Evolutionary conservation across 305 asterid species (phyloP), one percentile per base, ranked within the genome.

Genomic region (Ajuga reptans): DNA sequence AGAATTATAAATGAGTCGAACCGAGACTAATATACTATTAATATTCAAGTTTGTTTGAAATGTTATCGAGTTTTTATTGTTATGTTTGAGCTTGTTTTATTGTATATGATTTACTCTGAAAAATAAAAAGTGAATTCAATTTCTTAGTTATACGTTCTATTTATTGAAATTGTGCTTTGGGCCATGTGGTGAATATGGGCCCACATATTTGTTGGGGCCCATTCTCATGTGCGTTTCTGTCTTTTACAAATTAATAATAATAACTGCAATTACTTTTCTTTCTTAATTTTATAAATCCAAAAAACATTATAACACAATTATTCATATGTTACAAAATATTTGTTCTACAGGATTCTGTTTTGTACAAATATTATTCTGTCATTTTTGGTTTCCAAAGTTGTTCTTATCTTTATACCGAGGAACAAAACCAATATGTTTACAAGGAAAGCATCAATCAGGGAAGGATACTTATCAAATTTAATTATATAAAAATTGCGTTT

Each of bases 101-200:
- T n/a, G n/a, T n/a, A n/a, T n/a, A n/a, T n/a, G n/a, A n/a, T 31
- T 31, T 31, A 0, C 36, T 31, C 2, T 3, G 3, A 31, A 31
- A 3, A 31, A 31, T 1, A 31, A 31, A 31, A 31, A 31, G 3
- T 1, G 36, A 31, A 3, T 3, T 31, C 4, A 31, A 31, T 31
- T 31, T 1, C 36, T 1, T 31, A 31, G 1, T 39, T 39, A 6
- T 6, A 1, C 39, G 39, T 33, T 33, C 3, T 33, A 33, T 33
- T 33, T 33, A 39, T 0, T 39, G 7, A 9, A 41, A 41, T 41
- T 66, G 70, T 58, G 51, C 45, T 58, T 81, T 59, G 79, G 81
- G 75, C 78, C 86, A 85, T 83, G 83, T 79, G 84, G 80, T 52
- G 36, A 57, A 34, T 5, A 41, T 33, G 75, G 87, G 77, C 73